Percentiles rank a stretch among this genome's conserved stretches.
These are phyloP conservation scores for Trametes gibbosa DNA, from an alignment of 768 basidiomycete genomes.

Conservation along the genomic window DNA sequence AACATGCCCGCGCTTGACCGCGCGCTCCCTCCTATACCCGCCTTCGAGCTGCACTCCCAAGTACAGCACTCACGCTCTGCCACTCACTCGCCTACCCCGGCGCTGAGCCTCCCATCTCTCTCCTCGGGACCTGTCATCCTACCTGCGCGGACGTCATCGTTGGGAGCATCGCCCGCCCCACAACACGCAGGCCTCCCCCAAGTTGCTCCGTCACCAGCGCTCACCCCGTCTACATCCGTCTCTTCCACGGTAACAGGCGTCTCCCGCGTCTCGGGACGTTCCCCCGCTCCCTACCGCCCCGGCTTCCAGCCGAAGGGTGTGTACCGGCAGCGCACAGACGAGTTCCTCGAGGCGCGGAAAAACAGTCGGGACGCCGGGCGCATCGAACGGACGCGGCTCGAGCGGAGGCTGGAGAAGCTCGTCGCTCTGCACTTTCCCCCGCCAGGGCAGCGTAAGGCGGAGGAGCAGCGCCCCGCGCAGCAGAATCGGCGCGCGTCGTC, in stretches of 20 bases:
- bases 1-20: conserved; percentile 20
- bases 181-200: neutral
- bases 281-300: conserved; percentile 69
- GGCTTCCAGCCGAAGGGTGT: conserved; percentile 94
- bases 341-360: conserved; percentile 56
- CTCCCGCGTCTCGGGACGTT: conserved; percentile 23
- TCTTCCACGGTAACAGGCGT: conserved; percentile 19
- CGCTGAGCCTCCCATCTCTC: conserved; percentile 16
- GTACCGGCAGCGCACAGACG: conserved; percentile 75
- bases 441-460: conserved; percentile 18
- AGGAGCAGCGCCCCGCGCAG: conserved; percentile 16
- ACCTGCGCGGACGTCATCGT: conserved; percentile 8
- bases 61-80: conserved; percentile 20
- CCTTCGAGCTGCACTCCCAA: conserved; percentile 20
- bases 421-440: conserved; percentile 66
- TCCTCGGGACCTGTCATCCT: neutral
- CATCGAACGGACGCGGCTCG: conserved; percentile 80
- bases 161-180: conserved; percentile 1
- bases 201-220: conserved; percentile 12
- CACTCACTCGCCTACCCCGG: conserved; percentile 15
- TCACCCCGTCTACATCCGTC: conserved; percentile 18
- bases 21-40: conserved; percentile 24
- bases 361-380: conserved; percentile 45
- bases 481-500: conserved; percentile 53
- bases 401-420: conserved; percentile 86